A percentile compares a stretch with the other conserved stretches of the same genome.
Evolutionary conservation across 306 rosid genomes (phyloP).

Genomic region (Luffa acutangula): DNA sequence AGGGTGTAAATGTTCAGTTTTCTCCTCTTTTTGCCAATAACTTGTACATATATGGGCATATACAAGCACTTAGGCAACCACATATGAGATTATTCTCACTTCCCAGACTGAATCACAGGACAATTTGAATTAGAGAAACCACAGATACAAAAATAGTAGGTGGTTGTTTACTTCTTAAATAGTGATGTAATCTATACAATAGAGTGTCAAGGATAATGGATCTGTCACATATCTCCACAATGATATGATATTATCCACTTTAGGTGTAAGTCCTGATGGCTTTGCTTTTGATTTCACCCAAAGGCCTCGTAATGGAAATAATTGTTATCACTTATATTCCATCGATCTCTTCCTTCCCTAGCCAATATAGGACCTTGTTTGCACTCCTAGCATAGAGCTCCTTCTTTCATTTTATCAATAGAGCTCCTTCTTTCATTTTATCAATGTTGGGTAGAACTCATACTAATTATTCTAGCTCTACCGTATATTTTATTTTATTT

Average conservation of each 20-base stretch:
- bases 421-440: neutral
- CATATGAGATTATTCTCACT: neutral
- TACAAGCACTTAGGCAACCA: neutral
- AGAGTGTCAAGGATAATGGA: neutral
- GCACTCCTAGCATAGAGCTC: too few relatives aligned
- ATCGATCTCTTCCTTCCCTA: too few relatives aligned
- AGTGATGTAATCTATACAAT: neutral
- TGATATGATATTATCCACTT: too few relatives aligned
- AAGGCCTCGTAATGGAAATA: too few relatives aligned
- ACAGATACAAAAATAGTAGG: neutral
- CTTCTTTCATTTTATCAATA: too few relatives aligned
- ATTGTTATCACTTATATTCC: too few relatives aligned
- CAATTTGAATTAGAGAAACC: neutral
- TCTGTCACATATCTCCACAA: too few relatives aligned
- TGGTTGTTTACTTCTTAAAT: neutral
- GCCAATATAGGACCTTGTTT: too few relatives aligned
- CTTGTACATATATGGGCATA: neutral
- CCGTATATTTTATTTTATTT: neutral
- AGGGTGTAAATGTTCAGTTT: neutral
- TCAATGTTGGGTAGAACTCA: neutral
- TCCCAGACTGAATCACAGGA: neutral
- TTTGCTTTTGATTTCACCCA: too few relatives aligned
- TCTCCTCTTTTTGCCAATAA: neutral
- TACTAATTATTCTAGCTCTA: neutral
- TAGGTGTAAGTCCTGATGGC: too few relatives aligned